phyloP scores from a whole-genome alignment of 148 eudicot species.

The Cornus suecica region DNA sequence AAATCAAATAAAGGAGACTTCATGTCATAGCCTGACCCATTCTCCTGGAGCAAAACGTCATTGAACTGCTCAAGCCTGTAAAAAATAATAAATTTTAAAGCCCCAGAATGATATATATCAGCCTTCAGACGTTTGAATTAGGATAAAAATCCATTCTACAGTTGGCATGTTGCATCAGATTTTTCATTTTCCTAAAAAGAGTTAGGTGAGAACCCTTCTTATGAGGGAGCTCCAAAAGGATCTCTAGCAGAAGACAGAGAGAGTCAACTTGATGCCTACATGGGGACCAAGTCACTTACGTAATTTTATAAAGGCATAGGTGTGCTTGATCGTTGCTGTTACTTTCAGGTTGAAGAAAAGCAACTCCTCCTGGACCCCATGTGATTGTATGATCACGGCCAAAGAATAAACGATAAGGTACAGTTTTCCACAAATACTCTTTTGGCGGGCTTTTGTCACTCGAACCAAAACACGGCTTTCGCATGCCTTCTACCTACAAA shows the following conservation, averaged over 20 bases:
- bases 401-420: conserved; percentile 82
- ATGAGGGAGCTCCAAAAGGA: conserved; percentile 4
- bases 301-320: conserved; percentile 71
- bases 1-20: conserved; percentile 56
- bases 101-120: no score
- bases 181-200: no score
- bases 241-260: background rate
- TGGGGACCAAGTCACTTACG: conserved; percentile 44
- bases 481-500: conserved; percentile 87
- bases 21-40: conserved; percentile 34
- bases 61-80: conserved; percentile 96
- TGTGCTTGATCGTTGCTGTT: conserved; percentile 45
- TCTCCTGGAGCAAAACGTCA: conserved; percentile 88
- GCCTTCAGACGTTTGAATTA: no score
- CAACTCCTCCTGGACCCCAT: conserved; percentile 98
- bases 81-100: background rate
- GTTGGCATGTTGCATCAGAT: no score
- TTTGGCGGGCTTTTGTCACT: conserved; percentile 77
- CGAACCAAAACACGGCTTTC: conserved; percentile 64
- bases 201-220: no score
- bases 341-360: conserved; percentile 85
- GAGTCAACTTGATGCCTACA: background rate
- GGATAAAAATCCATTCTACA: no score
- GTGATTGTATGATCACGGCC: conserved; percentile 59
- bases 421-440: conserved; percentile 57